Base-by-base conservation (phyloP, 1,139 yeast genomes). In the Suhomyces terraborum region DNA sequence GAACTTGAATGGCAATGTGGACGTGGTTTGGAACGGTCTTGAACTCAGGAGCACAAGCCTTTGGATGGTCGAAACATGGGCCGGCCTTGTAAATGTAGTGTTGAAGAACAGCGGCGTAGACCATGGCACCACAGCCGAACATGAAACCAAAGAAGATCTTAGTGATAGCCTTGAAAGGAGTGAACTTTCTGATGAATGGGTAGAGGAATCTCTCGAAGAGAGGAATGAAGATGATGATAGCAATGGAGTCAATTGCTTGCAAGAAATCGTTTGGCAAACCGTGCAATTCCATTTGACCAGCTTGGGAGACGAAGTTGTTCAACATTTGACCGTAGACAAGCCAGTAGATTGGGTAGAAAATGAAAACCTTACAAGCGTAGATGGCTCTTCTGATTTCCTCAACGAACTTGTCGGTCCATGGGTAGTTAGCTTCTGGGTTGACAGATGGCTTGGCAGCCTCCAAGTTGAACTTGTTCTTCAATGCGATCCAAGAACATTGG, bases 91-190 rank as follows among this genome's bases (percentile, higher is more conserved):
- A 88, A 49, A 89, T 82, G 57, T 69, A 71, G 58, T 81, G 79
- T 67, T 89, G 96, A 50, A 87, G 74, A 32, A 86, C 82, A 12
- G 95, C 93, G 41, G 95, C 94, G 58, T 84, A 81, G 25, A 81
- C 77, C 82, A 86, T 84, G 29, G 95, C 77, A 31, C 75, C 55
- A 6, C 89, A 64, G 40, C 84, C 89, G 44, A 86, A 71, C 62
- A 83, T 63, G 69, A 88, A 88, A 9, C 97, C 96, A 50, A 73
- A 69, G 57, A 77, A 73, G 52, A 89, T 88, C 62, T 87, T 80
- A 46, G 88, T 75, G 53, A 87, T 80, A 31, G 96, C 81, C 50
- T 72, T 80, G 58, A 82, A 79, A 10, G 80, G 77, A 32, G 85
- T 79, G 54, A 46, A 62, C 51, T 61, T 70, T 61, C 84, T 69